phyloP scores from a whole-genome alignment of 208 protist species.

The Leishmania mexicana region DNA sequence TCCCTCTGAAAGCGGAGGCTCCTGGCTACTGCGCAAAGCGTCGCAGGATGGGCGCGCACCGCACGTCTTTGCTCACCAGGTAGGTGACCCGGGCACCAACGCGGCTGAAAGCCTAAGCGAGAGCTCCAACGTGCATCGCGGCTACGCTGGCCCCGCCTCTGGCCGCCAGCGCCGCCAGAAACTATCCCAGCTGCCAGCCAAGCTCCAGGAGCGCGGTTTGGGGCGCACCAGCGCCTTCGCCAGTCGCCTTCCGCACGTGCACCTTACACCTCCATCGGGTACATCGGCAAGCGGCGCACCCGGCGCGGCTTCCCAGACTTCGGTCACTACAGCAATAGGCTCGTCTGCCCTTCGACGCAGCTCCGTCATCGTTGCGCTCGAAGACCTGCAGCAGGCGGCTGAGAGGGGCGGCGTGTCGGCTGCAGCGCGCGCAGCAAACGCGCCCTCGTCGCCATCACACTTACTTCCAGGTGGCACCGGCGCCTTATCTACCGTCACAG shows the following conservation, averaged over 20 bases:
- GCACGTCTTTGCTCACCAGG: not conserved
- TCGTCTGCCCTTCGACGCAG: conserved; percentile 24
- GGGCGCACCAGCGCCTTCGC: conserved; percentile 1
- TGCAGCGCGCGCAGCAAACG: not conserved
- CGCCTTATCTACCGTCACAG: not conserved
- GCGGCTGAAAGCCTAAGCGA: not conserved
- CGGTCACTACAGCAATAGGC: not conserved
- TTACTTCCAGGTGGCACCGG: not conserved
- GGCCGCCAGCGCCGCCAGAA: not conserved
- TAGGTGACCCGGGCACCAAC: not conserved
- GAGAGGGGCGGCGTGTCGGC: not conserved
- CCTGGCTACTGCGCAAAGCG: conserved; percentile 16
- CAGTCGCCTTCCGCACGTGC: not conserved
- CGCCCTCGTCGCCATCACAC: not conserved
- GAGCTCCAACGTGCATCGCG: not conserved
- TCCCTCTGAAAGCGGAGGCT: conserved; percentile 12
- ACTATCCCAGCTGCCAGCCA: not conserved
- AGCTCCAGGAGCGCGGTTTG: conserved; percentile 9
- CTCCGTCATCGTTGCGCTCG: conserved; percentile 29
- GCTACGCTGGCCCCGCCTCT: not conserved
- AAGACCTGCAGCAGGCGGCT: conserved; percentile 11
- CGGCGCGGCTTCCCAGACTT: not conserved
- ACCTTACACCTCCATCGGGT: not conserved
- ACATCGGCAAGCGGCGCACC: not conserved
- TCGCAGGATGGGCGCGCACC: not conserved